Base-by-base conservation (phyloP, 352 stramenopile genomes). In the Phytophthora tubulina region DNA sequence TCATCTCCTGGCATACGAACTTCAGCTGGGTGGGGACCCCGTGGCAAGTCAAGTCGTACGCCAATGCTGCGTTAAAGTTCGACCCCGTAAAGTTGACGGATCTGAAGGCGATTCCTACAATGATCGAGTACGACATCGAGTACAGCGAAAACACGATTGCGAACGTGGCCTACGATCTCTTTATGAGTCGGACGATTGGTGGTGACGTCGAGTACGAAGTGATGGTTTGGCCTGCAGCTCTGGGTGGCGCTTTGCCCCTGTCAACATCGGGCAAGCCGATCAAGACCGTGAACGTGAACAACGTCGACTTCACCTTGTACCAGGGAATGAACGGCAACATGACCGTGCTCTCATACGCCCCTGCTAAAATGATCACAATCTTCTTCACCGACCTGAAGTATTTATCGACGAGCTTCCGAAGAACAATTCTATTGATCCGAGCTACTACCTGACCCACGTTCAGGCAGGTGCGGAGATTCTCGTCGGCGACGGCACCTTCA, bases 161-260 rank as follows among this genome's bases (percentile, higher is more conserved):
- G 15, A 70, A 84, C 54, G 64, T 84, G n/a, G 67, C 67, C 42
- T 81, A 77, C 50, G 75, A 81, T 31, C 58, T 81, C 44, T 79
- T 81, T 54, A 79, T 71, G 17, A 76, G 55, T 27, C 69, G 70
- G n/a, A 74, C 63, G 0, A 21, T 51, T 3, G 66, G 39, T 30
- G 74, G 74, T 27, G 53, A 54, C 21, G 65, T 72, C 33, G 67
- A 79, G 63, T 79, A 77, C 58, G 71, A 79, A 46, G 57, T 81
- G 45, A 79, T 81, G 75, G 67, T 81, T 14, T 79, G 70, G 75
- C 63, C 76, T 35, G 70, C 65, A 2, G 70, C 74, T 6, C 36
- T 76, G 21, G 71, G 67, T 17, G 75, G 75, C 10, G 70, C 75
- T 14, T 55, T 67, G 5, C 75, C 75, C 2, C 67, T 81, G 21